Base-by-base conservation (phyloP, 2,329 filamentous ascomycete genomes). In the Cladorrhinum sp. region DNA sequence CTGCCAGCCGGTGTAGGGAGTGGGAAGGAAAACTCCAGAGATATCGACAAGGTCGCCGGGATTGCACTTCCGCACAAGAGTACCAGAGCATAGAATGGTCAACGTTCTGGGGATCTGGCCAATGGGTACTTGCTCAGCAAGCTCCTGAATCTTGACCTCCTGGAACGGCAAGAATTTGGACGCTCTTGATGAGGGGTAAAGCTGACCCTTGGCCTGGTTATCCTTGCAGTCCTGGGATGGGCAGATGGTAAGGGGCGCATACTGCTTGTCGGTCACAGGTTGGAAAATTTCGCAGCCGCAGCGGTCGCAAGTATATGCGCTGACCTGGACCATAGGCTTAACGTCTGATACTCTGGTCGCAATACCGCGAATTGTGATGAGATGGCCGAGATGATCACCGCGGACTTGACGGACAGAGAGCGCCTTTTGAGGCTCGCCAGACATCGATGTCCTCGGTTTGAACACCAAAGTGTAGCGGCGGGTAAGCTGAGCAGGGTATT, bases 211-310 rank as follows among this genome's bases (percentile, higher is more conserved):
- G 67, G 91, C 86, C 74, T 96, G 92, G 75, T 97, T 98, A 63
- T 84, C 82, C 73, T 89, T 86, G 80, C 95, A 99, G 68, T 96
- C 92, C n/a, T 87, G 78, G 0, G 95, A 98, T 12, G 92, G 89
- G 73, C 95, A 99, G 72, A 92, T 85, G 0, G 88, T 85, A 64
- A 99, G 80, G 2, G 95, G 95, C 1, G 91, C 89, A 71, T 92
- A 99, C 67, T 96, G 91, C 76, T 93, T 97, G 59, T 92, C 89
- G 60, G 86, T 91, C 69, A 99, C 85, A 2, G 96, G 93, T 77
- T 99, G 95, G 82, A 98, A 99, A 70, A 99, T 93, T 76, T 99
- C 95, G 73, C 90, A 93, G 61, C 95, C 95, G 71, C 95, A 99
- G 63, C 92, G 88, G 75, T 99, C 95, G 77, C 95, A 99, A 57